A percentile compares a stretch with the other conserved stretches of the same genome.
Evolutionary conservation across 352 stramenopile species (phyloP).

Genomic region (Phytopythium helicoides): DNA sequence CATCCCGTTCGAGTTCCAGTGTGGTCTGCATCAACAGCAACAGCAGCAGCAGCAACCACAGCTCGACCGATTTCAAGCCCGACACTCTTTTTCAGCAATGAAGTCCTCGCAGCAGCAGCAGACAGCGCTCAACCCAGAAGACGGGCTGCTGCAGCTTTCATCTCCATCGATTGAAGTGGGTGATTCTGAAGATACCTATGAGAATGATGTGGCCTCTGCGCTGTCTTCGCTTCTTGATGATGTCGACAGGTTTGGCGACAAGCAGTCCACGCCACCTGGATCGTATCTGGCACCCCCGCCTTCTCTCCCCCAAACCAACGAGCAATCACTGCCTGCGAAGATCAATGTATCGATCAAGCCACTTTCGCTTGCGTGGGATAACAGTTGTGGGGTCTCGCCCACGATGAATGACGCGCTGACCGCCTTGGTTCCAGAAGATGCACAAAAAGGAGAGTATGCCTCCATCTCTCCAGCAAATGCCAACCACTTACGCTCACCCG

Average conservation of each 20-base stretch:
- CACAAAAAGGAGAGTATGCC: conserved; percentile 13
- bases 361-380: background rate
- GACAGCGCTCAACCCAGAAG: too few species aligned
- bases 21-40: background rate
- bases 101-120: too few species aligned
- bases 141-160: background rate
- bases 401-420: background rate
- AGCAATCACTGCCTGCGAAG: background rate
- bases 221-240: conserved; percentile 15
- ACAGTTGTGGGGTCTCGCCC: background rate
- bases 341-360: conserved; percentile 3
- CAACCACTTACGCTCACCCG: conserved; percentile 15
- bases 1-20: conserved; percentile 2
- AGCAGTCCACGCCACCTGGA: background rate
- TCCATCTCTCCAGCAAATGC: conserved; percentile 30
- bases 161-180: background rate
- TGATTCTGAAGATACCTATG: background rate
- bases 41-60: background rate
- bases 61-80: background rate
- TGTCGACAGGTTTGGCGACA: background rate
- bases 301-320: background rate
- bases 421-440: background rate
- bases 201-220: background rate
- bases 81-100: too few species aligned
- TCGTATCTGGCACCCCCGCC: background rate